A percentile compares a stretch with the other conserved stretches of the same genome.
phyloP scores from a whole-genome alignment of 1,139 yeast genomes.

The Hyphopichia fennica region DNA sequence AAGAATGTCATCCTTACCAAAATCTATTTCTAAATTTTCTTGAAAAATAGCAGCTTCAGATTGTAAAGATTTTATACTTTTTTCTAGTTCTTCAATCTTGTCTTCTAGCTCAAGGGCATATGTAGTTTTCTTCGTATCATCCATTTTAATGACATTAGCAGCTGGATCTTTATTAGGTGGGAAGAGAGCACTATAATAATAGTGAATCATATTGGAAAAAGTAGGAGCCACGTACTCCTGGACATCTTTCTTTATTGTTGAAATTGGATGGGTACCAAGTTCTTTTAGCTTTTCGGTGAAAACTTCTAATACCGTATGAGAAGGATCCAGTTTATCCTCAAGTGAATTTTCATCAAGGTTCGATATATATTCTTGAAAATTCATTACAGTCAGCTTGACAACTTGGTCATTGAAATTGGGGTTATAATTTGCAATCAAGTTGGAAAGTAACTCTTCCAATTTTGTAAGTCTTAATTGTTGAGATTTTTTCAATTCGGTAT shows the following conservation, averaged over 20 bases:
- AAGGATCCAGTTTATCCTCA: background rate
- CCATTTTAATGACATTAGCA: background rate
- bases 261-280: background rate
- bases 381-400: constrained; percentile 69
- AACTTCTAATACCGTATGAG: background rate
- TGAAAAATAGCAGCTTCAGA: constrained; percentile 17
- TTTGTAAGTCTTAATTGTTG: constrained; percentile 16
- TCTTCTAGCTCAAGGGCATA: constrained; percentile 7
- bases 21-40: constrained; percentile 28
- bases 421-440: constrained; percentile 61
- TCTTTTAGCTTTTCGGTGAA: background rate
- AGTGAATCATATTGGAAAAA: constrained; percentile 23
- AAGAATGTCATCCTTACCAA: constrained; percentile 66
- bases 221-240: constrained; percentile 16
- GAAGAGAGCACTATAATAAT: constrained; percentile 17
- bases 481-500: constrained; percentile 14
- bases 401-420: constrained; percentile 91
- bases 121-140: background rate
- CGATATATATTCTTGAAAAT: constrained; percentile 56
- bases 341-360: constrained; percentile 26
- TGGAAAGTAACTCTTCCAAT: constrained; percentile 46
- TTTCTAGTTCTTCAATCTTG: constrained; percentile 19
- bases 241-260: background rate
- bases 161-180: background rate
- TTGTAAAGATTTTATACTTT: constrained; percentile 16